A percentile compares a stretch with the other conserved stretches of the same genome.
Evolutionary conservation across 441 rosid species (phyloP).

Genomic region (Populus hybrid): DNA sequence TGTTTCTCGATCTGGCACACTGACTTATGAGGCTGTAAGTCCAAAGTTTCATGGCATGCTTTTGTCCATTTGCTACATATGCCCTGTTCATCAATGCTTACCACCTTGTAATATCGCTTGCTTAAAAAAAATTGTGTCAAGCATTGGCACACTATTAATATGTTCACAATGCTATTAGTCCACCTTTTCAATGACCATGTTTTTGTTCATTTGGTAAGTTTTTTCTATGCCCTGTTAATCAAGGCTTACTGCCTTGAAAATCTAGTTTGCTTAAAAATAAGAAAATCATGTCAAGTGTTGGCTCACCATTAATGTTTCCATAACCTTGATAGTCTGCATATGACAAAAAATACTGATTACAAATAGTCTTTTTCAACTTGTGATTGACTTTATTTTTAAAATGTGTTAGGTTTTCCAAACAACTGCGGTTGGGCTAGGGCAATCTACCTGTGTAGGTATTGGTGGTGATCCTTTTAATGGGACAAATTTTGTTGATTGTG

Average conservation of each 20-base stretch:
- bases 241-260: neutral
- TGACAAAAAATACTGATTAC: neutral
- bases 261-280: neutral
- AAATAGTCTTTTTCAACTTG: neutral
- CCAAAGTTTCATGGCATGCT: neutral
- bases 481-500: constrained; percentile 88
- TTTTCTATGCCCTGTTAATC: neutral
- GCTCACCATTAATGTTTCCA: neutral
- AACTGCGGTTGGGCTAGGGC: constrained; percentile 85
- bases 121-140: neutral
- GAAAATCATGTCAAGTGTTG: neutral
- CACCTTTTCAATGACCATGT: neutral
- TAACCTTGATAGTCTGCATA: neutral
- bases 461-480: constrained; percentile 98
- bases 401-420: constrained; percentile 78
- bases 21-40: constrained; percentile 94
- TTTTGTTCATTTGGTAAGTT: neutral
- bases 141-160: neutral
- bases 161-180: neutral
- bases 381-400: neutral
- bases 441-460: constrained; percentile 87
- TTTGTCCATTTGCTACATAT: neutral
- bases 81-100: neutral
- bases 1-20: constrained; percentile 90
- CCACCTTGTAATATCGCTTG: neutral